These are phyloP conservation scores for Xylaria venustula DNA, from an alignment of 495 filamentous ascomycete genomes.

Conservation along the genomic window DNA sequence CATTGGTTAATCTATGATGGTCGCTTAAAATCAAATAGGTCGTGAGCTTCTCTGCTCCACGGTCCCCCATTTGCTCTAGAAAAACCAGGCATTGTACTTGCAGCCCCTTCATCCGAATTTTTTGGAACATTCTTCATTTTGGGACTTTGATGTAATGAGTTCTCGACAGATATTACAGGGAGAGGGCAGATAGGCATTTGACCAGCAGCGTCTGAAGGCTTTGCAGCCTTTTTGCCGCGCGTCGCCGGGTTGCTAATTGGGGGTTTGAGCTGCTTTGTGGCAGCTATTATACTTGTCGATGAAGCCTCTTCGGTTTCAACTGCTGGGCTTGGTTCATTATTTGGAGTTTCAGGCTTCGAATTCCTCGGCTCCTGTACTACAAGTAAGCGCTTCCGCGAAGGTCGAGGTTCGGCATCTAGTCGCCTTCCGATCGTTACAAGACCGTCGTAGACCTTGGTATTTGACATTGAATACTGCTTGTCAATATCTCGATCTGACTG, in stretches of 20 bases:
- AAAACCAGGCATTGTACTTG: conserved; percentile 35
- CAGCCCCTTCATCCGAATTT: conserved; percentile 18
- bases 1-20: conserved; percentile 20
- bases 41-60: conserved; percentile 54
- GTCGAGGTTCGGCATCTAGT: not conserved
- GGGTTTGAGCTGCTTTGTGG: conserved; percentile 11
- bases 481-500: not conserved
- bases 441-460: not conserved
- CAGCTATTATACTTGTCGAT: not conserved
- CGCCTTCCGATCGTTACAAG: not conserved
- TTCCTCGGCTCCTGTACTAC: not conserved
- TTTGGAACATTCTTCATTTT: conserved; percentile 17
- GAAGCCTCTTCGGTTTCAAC: not conserved
- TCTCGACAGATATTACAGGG: conserved; percentile 20
- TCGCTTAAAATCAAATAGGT: conserved; percentile 46
- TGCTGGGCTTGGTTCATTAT: not conserved
- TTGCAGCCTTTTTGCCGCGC: conserved; percentile 48
- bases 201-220: conserved; percentile 47
- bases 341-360: not conserved
- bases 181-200: conserved; percentile 40
- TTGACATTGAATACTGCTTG: not conserved
- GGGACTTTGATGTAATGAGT: conserved; percentile 8
- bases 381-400: not conserved
- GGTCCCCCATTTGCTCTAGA: conserved; percentile 41
- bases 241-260: conserved; percentile 44